Conservation (phyloP, 2,329 filamentous ascomycete genomes). For the Teratosphaeria pseudoeucalypti region DNA sequence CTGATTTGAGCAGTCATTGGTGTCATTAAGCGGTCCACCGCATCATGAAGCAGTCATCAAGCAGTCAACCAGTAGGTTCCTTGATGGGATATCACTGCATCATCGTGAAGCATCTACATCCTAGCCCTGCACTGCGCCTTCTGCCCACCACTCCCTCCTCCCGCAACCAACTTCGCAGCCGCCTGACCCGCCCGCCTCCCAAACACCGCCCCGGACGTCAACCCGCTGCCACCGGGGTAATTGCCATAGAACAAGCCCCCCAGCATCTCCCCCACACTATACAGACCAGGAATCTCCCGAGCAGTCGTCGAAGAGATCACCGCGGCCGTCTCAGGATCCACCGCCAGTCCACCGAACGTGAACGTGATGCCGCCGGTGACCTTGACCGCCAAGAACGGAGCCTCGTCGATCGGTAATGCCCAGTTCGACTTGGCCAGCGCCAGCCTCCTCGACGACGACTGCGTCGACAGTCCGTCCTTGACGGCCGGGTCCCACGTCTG, state of each 20-base stretch:
- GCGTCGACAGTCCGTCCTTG: constrained; percentile 53
- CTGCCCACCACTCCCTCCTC: not conserved
- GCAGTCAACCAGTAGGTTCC: no score
- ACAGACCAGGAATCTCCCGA: constrained; percentile 44
- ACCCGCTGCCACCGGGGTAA: constrained; percentile 52
- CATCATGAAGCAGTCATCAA: no score
- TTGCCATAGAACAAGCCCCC: constrained; percentile 55
- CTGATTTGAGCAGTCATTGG: no score
- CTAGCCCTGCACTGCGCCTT: not conserved
- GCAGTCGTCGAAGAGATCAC: constrained; percentile 38
- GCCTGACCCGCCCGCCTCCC: constrained; percentile 33
- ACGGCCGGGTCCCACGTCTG: constrained; percentile 48
- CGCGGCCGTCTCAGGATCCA: constrained; percentile 44
- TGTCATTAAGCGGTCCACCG: no score
- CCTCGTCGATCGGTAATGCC: constrained; percentile 48
- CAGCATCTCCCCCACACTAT: constrained; percentile 55
- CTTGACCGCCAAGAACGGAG: constrained; percentile 53
- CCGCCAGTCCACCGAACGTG: constrained; percentile 54
- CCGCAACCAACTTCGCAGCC: constrained; percentile 11
- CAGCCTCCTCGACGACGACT: constrained; percentile 37
- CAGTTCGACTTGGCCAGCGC: constrained; percentile 53
- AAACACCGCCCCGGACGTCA: constrained; percentile 51
- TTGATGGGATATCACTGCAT: no score
- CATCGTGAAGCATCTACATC: not conserved
- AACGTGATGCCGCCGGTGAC: constrained; percentile 58